These are phyloP conservation scores for Cladophialophora yegresii DNA, from an alignment of 2,329 filamentous ascomycete species.

Conservation along the genomic window DNA sequence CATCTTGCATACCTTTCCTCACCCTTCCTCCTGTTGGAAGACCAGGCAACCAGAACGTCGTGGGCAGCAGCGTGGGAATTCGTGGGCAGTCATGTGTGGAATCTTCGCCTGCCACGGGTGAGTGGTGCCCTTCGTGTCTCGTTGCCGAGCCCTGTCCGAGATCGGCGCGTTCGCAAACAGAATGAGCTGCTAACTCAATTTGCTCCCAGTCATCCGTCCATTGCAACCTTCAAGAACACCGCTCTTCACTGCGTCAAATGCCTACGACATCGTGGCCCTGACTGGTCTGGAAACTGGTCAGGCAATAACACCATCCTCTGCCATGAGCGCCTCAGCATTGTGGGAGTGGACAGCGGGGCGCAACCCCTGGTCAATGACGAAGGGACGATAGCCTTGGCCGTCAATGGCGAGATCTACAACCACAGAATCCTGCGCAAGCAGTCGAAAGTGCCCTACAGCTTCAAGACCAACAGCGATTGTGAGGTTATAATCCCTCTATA, in stretches of 20 bases:
- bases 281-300: conserved; percentile 95
- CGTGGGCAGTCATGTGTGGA: conserved; percentile 73
- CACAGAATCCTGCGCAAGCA: conserved; percentile 90
- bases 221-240: conserved; percentile 40
- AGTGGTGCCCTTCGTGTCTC: conserved; percentile 43
- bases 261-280: conserved; percentile 91
- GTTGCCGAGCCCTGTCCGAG: conserved; percentile 29
- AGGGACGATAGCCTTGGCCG: conserved; percentile 81
- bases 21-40: conserved; percentile 15
- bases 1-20: conserved; percentile 36
- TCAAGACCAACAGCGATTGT: conserved; percentile 98
- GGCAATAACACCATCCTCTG: conserved; percentile 93
- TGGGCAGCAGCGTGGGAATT: conserved; percentile 36
- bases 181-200: conserved; percentile 21
- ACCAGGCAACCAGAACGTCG: conserved; percentile 13
- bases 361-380: conserved; percentile 94
- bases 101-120: conserved; percentile 95
- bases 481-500: conserved; percentile 99
- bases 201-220: conserved; percentile 34
- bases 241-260: conserved; percentile 55
- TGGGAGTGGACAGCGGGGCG: conserved; percentile 93
- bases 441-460: conserved; percentile 81
- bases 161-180: conserved; percentile 12
- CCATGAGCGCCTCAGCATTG: conserved; percentile 96
- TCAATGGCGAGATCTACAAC: conserved; percentile 99